Evolutionary conservation across 345 rosid genomes (phyloP).

Genomic region (Gossypium bickii): DNA sequence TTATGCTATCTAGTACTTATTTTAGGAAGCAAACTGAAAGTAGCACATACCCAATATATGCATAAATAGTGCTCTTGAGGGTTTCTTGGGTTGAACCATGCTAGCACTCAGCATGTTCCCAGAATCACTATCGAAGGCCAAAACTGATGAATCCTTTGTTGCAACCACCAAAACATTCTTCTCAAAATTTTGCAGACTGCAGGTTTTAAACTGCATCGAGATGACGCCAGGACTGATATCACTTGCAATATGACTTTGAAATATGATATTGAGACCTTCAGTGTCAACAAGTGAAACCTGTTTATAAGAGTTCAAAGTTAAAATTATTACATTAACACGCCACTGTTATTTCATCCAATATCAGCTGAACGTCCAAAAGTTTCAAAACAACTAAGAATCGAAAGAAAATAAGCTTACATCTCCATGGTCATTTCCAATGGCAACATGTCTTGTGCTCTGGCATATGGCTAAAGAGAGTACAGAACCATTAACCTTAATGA

Average conservation of each 20-base stretch:
- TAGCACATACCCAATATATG: slow-evolving; percentile 56
- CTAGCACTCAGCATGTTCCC: slow-evolving; percentile 61
- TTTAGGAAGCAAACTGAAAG: neutral
- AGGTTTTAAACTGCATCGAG: slow-evolving; percentile 64
- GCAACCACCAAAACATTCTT: slow-evolving; percentile 73
- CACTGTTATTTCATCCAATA: neutral
- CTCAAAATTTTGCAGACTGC: slow-evolving; percentile 65
- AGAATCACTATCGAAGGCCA: slow-evolving; percentile 62
- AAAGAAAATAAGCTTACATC: slow-evolving; percentile 44
- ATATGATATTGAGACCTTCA: slow-evolving; percentile 47
- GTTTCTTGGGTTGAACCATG: slow-evolving; percentile 72
- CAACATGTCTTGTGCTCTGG: slow-evolving; percentile 54
- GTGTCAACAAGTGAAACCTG: slow-evolving; percentile 70
- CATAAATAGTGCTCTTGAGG: slow-evolving; percentile 74
- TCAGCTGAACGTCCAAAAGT: neutral
- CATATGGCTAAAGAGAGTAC: slow-evolving; percentile 52
- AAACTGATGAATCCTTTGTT: slow-evolving; percentile 74
- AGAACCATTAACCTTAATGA: slow-evolving; percentile 61
- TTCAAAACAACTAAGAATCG: neutral
- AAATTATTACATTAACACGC: neutral
- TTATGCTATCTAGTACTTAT: neutral
- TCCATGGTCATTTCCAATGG: slow-evolving; percentile 84
- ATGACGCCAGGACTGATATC: slow-evolving; percentile 61
- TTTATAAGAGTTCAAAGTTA: neutral
- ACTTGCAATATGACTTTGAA: slow-evolving; percentile 57